Percentiles rank a stretch among this genome's conserved stretches.
These are phyloP conservation scores for Ophiostoma sp. DNA, from an alignment of 2,329 filamentous ascomycete species.

Conservation along the genomic window DNA sequence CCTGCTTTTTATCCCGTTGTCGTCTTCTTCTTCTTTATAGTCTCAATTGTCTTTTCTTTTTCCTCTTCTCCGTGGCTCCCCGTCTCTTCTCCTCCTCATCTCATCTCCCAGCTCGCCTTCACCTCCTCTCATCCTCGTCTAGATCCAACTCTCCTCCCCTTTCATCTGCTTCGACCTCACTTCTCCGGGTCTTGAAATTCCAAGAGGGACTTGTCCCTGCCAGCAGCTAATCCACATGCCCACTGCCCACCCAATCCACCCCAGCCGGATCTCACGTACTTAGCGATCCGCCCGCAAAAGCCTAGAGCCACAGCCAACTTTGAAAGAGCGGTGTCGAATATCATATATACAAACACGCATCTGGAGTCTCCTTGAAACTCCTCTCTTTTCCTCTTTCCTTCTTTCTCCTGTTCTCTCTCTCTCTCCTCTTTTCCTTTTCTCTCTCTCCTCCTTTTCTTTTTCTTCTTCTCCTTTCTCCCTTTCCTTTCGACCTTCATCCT, in stretches of 20 bases:
- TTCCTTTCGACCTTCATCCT: neutral
- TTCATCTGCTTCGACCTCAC: neutral
- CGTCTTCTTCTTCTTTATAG: neutral
- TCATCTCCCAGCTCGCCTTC: neutral
- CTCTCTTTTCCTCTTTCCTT: slow-evolving; percentile 1
- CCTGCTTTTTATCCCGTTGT: neutral
- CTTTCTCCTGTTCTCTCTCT: slow-evolving; percentile 1
- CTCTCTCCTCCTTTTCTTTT: neutral
- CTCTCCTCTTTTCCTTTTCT: neutral
- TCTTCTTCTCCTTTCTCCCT: slow-evolving; percentile 14
- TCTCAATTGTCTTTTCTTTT: neutral
- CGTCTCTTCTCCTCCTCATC: neutral
- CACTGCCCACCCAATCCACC: slow-evolving; percentile 15
- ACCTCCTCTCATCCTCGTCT: neutral
- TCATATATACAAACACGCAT: slow-evolving; percentile 21
- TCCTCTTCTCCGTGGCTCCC: neutral
- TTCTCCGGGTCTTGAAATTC: slow-evolving; percentile 6
- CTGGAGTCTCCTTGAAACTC: slow-evolving; percentile 21
- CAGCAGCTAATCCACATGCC: neutral
- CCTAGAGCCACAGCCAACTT: slow-evolving; percentile 15
- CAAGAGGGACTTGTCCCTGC: slow-evolving; percentile 9
- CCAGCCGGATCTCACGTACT: slow-evolving; percentile 17
- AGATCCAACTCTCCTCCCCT: slow-evolving; percentile 2
- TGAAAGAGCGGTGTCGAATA: slow-evolving; percentile 29
- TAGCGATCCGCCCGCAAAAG: slow-evolving; percentile 13